Percentiles rank a stretch among this genome's conserved stretches.
Conservation (phyloP, 2,329 filamentous ascomycete genomes). For the Curvularia sp. region DNA sequence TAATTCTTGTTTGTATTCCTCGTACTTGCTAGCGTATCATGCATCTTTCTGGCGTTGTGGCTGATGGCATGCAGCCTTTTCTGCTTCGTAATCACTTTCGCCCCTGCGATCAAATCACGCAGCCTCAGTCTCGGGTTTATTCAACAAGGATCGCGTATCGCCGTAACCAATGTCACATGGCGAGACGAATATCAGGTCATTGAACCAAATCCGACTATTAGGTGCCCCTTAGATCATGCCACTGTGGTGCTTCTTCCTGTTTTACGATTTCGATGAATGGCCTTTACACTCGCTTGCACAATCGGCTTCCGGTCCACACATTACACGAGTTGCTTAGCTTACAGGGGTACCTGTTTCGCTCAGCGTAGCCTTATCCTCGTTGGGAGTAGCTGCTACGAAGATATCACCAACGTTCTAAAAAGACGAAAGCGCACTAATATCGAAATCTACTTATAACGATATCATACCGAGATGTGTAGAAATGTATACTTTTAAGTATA, state of each 20-base stretch:
- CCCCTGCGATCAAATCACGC: slow-evolving; percentile 5
- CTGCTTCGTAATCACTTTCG: slow-evolving; percentile 21
- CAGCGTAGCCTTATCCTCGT: not conserved
- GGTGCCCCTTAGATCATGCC: not conserved
- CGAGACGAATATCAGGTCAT: not conserved
- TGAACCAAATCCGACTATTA: not conserved
- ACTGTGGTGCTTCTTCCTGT: not conserved
- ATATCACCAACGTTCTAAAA: not conserved
- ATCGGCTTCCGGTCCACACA: slow-evolving; percentile 9
- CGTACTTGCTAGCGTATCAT: slow-evolving; percentile 4
- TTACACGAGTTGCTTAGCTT: not conserved
- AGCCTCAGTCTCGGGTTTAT: slow-evolving; percentile 1
- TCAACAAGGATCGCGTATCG: not conserved
- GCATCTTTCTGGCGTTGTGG: slow-evolving; percentile 16
- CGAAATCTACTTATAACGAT: not conserved
- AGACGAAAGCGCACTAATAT: slow-evolving; percentile 4
- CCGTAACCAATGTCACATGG: not conserved
- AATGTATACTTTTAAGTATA: too few relatives aligned
- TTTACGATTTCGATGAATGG: not conserved
- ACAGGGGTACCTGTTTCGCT: slow-evolving; percentile 6
- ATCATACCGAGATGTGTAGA: slow-evolving; percentile 16
- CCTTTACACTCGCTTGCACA: slow-evolving; percentile 9
- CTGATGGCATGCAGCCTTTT: slow-evolving; percentile 13
- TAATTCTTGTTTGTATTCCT: slow-evolving; percentile 30
- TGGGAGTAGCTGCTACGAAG: slow-evolving; percentile 1